phyloP scores from a whole-genome alignment of 2,329 filamentous ascomycete species.

The Colletotrichum eleusines region DNA sequence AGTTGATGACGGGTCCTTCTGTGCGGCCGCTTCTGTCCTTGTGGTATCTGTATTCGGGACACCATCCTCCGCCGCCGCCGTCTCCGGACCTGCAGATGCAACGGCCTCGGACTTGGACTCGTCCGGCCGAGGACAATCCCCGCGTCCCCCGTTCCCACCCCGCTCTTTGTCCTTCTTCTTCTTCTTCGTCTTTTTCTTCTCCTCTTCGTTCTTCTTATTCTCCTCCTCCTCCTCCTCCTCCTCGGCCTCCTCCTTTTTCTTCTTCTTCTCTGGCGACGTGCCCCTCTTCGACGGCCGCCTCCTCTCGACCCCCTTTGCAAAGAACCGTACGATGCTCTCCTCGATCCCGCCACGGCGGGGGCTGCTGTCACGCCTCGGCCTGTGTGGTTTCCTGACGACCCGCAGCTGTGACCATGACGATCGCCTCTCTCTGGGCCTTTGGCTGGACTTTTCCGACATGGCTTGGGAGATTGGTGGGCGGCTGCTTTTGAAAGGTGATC shows the following conservation, averaged over 20 bases:
- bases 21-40: too few species aligned
- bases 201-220: neutral
- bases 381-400: slow-evolving; percentile 16
- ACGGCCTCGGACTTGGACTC: neutral
- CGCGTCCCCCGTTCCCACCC: slow-evolving; percentile 5
- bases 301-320: slow-evolving; percentile 27
- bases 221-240: too few species aligned
- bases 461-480: too few species aligned
- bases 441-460: neutral
- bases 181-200: neutral
- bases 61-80: neutral
- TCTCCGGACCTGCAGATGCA: neutral
- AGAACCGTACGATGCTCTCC: neutral
- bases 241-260: neutral
- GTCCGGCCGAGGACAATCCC: slow-evolving; percentile 15
- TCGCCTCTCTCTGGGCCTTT: neutral
- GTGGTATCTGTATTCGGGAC: neutral
- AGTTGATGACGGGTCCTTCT: neutral
- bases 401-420: slow-evolving; percentile 7
- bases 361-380: slow-evolving; percentile 20
- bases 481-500: too few species aligned
- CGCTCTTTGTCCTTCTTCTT: neutral
- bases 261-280: slow-evolving; percentile 6
- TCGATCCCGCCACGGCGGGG: slow-evolving; percentile 16
- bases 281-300: neutral